Evolutionary conservation across 2,329 filamentous ascomycete species (phyloP).

Genomic region (Chalara sp.): DNA sequence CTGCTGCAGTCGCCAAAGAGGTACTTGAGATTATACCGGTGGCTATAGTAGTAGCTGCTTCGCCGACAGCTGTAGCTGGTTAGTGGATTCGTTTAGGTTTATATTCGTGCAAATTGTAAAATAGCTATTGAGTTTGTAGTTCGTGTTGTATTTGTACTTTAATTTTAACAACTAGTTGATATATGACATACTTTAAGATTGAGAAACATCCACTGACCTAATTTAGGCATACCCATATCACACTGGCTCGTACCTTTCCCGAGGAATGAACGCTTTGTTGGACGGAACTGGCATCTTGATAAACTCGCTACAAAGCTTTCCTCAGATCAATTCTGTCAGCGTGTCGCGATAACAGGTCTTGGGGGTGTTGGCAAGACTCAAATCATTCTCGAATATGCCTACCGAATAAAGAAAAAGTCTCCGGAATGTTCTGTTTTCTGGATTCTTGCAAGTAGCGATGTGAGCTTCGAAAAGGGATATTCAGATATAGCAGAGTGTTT

Average conservation of each 20-base stretch:
- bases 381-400: neutral
- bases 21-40: neutral
- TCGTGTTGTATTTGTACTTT: too few species aligned
- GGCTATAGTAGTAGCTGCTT: neutral
- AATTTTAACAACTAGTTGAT: too few species aligned
- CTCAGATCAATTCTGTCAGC: neutral
- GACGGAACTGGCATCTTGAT: neutral
- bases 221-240: too few species aligned
- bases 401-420: neutral
- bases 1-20: constrained; percentile 23
- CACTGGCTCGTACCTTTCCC: neutral
- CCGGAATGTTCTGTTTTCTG: neutral
- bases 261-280: neutral
- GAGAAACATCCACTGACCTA: too few species aligned
- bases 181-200: too few species aligned
- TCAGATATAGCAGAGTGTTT: neutral
- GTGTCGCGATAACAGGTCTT: neutral
- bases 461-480: neutral
- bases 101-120: neutral
- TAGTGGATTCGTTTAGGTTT: neutral
- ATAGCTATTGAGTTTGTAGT: too few species aligned
- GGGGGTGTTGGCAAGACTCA: neutral
- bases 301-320: neutral
- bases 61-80: neutral
- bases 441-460: neutral